Percentiles rank a stretch among this genome's conserved stretches.
phyloP scores from a whole-genome alignment of 2,329 filamentous ascomycete species.

The Fusarium sp. region DNA sequence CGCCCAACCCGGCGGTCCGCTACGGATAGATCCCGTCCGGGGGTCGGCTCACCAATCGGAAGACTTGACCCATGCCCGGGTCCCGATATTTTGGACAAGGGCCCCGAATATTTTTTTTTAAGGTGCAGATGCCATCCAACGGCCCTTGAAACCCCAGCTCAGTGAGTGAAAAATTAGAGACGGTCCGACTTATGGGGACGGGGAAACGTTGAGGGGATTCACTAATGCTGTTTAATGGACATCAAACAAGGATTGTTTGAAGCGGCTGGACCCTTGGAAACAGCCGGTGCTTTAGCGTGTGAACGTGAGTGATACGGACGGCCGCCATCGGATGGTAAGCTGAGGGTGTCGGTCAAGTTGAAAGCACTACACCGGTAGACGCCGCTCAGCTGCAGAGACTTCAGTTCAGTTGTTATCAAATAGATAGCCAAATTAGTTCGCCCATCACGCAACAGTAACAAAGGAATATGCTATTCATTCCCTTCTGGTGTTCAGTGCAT shows the following conservation, averaged over 20 bases:
- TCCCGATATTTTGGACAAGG: not conserved
- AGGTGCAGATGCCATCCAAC: slow-evolving; percentile 13
- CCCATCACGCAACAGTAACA: not conserved
- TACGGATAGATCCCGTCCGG: slow-evolving; percentile 33
- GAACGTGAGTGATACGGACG: not conserved
- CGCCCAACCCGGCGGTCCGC: slow-evolving; percentile 26
- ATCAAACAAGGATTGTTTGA: slow-evolving; percentile 10
- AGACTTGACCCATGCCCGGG: slow-evolving; percentile 2
- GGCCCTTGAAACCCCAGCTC: slow-evolving; percentile 19
- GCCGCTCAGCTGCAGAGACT: slow-evolving; percentile 18
- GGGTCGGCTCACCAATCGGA: slow-evolving; percentile 24
- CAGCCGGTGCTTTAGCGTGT: not conserved
- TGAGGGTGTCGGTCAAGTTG: slow-evolving; percentile 13
- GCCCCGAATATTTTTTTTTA: not conserved
- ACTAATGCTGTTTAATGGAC: slow-evolving; percentile 16
- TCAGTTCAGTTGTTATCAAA: slow-evolving; percentile 3
- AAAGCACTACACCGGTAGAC: not conserved
- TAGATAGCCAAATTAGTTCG: not conserved
- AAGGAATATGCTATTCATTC: not conserved
- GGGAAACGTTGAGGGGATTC: slow-evolving; percentile 1
- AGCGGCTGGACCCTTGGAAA: not conserved
- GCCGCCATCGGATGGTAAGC: slow-evolving; percentile 9
- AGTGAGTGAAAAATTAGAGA: slow-evolving; percentile 7
- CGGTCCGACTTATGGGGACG: slow-evolving; percentile 22
- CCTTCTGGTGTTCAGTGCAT: slow-evolving; percentile 1